Evolutionary conservation across 1,284 basidiomycete genomes (phyloP), one percentile per base, ranked within the genome.

Genomic region (Apiotrichum gracile): DNA sequence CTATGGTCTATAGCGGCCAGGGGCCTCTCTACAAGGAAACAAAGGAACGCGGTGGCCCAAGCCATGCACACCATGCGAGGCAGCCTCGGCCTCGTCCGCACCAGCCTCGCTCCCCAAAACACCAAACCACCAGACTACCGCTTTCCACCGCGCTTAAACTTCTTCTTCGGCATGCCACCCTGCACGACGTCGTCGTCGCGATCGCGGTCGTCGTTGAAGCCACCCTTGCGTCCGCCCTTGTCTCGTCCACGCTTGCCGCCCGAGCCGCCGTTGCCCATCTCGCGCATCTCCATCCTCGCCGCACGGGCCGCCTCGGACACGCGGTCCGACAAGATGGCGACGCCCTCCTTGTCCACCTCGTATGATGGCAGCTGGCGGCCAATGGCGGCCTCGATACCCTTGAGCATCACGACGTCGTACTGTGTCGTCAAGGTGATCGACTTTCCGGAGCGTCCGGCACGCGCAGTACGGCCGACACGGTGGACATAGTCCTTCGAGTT

Each of bases 401-500:
- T 91, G 13, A 98, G 78, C 50, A 97, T 81, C 74, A 98, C 96
- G 53, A 98, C 92, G 66, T 99, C 94, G 74, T 98, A 99, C 76
- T 99, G 96, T 2, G 94, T 93, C 13, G 97, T 92, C 22, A 99
- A 81, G 13, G 96, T 97, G 63, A 98, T 88, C 1, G 90, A 87
- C 76, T 97, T 97, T 39, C 96, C 96, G 2, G 90, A 85, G 39
- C 96, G 83, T 16, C 96, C 96, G 0, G 96, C 96, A 71, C 96
- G 86, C 3, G 96, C 96, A 29, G 96, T 98, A 60, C 96, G 85
- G 33, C 96, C 96, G 19, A 99, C 96, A 52, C 96, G 85, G 73
- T 99, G 96, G 53, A 99, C 97, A 74, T 98, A 99, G 75, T 98
- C 96, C 78, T 98, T 98, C 26, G 93, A 97, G 73, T 98, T 91